phyloP scores from a whole-genome alignment of 306 rosid species.

The Rosa persica region DNA sequence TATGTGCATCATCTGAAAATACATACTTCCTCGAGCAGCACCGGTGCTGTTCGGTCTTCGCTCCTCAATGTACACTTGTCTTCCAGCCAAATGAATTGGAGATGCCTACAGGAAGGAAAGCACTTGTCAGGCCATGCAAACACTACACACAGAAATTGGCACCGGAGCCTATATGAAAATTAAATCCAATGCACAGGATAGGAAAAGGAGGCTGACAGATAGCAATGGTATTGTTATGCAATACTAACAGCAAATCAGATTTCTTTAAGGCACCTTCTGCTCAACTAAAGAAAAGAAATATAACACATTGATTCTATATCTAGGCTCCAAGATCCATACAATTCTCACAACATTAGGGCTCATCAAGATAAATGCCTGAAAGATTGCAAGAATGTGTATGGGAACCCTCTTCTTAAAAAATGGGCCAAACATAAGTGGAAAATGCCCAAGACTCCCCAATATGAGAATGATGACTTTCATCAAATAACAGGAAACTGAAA shows the following conservation, averaged over 20 bases:
- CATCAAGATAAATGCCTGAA: neutral
- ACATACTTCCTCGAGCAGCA: constrained; percentile 78
- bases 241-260: neutral
- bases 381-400: neutral
- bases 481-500: neutral
- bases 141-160: neutral
- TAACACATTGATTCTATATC: neutral
- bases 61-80: constrained; percentile 86
- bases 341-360: neutral
- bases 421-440: neutral
- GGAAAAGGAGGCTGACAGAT: neutral
- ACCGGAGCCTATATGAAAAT: neutral
- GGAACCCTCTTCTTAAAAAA: neutral
- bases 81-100: constrained; percentile 82
- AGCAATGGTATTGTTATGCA: neutral
- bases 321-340: neutral
- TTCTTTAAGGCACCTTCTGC: neutral
- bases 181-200: neutral
- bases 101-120: constrained; percentile 64
- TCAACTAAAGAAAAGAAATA: neutral
- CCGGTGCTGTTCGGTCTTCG: constrained; percentile 77
- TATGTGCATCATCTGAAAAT: neutral
- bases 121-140: constrained; percentile 14
- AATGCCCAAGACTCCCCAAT: neutral
- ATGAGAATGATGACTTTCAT: neutral